These are phyloP conservation scores for Lasiosphaeria ovina DNA, from an alignment of 495 filamentous ascomycete species.

Conservation along the genomic window DNA sequence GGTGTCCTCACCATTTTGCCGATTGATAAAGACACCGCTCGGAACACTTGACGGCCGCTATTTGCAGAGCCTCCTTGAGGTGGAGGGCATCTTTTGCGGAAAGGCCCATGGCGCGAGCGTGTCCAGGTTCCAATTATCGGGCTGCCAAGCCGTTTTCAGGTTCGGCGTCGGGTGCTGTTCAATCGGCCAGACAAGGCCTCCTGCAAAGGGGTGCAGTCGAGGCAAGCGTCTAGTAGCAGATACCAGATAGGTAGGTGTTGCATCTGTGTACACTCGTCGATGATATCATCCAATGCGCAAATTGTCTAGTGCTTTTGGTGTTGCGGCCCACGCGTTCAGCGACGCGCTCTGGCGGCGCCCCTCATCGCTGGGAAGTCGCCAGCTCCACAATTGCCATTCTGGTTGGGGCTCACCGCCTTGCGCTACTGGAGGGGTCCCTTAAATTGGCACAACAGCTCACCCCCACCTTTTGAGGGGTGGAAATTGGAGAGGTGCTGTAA, in stretches of 20 bases:
- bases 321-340: neutral
- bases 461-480: neutral
- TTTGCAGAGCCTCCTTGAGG: constrained; percentile 65
- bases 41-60: constrained; percentile 83
- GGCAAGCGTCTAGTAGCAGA: neutral
- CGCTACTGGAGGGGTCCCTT: neutral
- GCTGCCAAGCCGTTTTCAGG: neutral
- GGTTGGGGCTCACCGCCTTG: constrained; percentile 3
- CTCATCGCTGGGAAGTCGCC: neutral
- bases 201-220: neutral
- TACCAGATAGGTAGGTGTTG: too few relatives aligned
- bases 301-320: neutral
- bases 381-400: neutral
- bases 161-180: neutral
- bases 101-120: constrained; percentile 31
- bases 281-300: neutral
- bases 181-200: neutral
- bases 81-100: constrained; percentile 47
- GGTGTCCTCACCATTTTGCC: constrained; percentile 77
- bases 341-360: constrained; percentile 3
- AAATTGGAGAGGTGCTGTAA: neutral
- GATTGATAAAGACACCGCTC: constrained; percentile 95
- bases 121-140: neutral
- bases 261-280: neutral
- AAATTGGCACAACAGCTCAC: neutral